Base-by-base conservation (phyloP, 1,284 basidiomycete genomes). In the Athelia sp. region DNA sequence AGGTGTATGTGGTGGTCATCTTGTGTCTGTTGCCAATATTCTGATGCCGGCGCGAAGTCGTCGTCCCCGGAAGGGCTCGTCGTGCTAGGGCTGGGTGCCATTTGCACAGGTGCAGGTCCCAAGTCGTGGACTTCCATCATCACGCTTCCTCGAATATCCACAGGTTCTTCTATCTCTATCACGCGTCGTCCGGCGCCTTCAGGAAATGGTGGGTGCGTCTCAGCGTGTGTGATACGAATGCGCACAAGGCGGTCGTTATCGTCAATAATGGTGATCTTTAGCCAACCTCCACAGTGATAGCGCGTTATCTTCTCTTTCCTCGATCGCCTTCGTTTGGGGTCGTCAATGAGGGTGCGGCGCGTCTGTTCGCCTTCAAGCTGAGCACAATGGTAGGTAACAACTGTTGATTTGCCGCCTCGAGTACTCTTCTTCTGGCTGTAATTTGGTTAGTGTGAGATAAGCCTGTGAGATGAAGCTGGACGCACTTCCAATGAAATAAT, bases 201-300 rank as follows among this genome's bases (percentile, higher is more conserved):
- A 9, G 36, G 36, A 40, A 40, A 40, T n/a, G 36, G 45, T 0
- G 65, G 64, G 44, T 64, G 63, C 1, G 65, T 64, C 38, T 64
- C 62, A 17, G 65, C 63, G 23, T 64, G 63, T 1, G 65, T 66
- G 62, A 64, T 65, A 43, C 63, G 65, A 56, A 64, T 66, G 24
- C 63, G 63, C 19, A 64, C 52, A 24, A 67, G 64, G 22, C 54
- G 56, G 35, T 64, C 63, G 38, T 66, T 64, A 46, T 67, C 63
- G n/a, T 64, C 64, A 59, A 64, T 64, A 50, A 67, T 65, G 17
- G 63, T 64, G 50, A 64, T 65, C 22, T 65, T 65, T 21, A 64
- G 58, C 63, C 63, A 64, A 17, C 63, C 63, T 3, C 65, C 63
- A n/a, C 63, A 64, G 35, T 66, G 64, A 22, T 58, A 64, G 31